Percentiles rank a stretch among this genome's conserved stretches.
These are phyloP conservation scores for Colletotrichum sp. DNA, from an alignment of 2,329 filamentous ascomycete genomes.

Conservation along the genomic window DNA sequence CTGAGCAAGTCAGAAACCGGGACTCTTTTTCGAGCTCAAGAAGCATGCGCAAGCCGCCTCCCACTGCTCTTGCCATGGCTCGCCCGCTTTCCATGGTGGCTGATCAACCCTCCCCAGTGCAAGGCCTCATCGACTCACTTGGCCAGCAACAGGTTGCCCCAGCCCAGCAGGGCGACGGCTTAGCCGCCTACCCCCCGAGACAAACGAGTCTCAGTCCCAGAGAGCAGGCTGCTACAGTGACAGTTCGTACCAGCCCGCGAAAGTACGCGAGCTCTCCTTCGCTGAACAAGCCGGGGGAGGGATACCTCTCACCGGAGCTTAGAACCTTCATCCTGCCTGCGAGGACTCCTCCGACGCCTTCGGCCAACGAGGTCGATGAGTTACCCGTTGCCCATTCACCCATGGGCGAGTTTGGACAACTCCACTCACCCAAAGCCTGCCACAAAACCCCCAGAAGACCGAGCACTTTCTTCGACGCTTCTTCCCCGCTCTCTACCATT, in stretches of 20 bases:
- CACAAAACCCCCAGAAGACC: conserved; percentile 16
- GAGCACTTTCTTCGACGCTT: conserved; percentile 25
- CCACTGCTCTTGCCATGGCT: conserved; percentile 52
- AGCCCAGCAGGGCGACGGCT: neutral
- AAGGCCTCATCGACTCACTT: neutral
- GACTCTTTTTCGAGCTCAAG: conserved; percentile 27
- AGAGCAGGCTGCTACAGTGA: conserved; percentile 7
- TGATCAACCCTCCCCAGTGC: conserved; percentile 55
- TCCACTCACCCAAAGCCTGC: conserved; percentile 21
- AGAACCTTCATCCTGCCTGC: conserved; percentile 19
- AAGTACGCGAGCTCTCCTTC: conserved; percentile 35
- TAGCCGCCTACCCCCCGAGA: conserved; percentile 17
- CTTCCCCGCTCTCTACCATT: neutral
- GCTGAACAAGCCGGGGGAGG: conserved; percentile 30
- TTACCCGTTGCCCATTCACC: conserved; percentile 34
- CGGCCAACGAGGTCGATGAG: conserved; percentile 22
- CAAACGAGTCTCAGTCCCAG: conserved; percentile 14
- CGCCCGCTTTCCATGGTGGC: conserved; percentile 60
- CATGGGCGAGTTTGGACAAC: conserved; percentile 33
- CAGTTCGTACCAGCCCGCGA: conserved; percentile 27
- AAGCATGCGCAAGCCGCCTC: conserved; percentile 41
- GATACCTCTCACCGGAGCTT: conserved; percentile 21
- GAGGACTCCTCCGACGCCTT: conserved; percentile 19
- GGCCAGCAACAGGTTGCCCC: neutral
- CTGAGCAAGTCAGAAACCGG: conserved; percentile 23